phyloP scores from a whole-genome alignment of 768 basidiomycete genomes.

The Suillus ampliporus region DNA sequence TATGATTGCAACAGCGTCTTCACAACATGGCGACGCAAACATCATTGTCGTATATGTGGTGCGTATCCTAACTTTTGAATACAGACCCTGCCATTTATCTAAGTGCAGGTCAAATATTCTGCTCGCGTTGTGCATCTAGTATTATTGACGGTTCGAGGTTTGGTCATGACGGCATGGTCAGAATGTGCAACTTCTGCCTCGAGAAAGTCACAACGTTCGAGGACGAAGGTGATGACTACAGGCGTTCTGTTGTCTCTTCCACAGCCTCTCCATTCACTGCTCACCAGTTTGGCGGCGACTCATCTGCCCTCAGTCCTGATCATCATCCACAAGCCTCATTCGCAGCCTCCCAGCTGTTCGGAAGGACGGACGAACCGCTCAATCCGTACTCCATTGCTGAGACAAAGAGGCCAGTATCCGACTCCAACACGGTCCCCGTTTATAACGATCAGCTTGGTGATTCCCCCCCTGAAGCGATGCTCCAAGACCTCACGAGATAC shows the following conservation, averaged over 20 bases:
- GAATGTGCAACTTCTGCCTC: conserved; percentile 95
- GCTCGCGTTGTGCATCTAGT: conserved; percentile 95
- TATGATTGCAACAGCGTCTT: conserved; percentile 96
- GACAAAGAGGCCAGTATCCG: conserved; percentile 59
- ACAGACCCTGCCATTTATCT: conserved; percentile 6
- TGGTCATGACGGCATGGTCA: conserved; percentile 93
- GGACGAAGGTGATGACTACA: conserved; percentile 90
- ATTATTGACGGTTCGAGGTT: conserved; percentile 94
- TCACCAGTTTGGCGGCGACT: conserved; percentile 70
- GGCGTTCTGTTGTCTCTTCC: conserved; percentile 78
- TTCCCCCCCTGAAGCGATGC: too few species aligned
- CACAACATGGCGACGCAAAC: conserved; percentile 92
- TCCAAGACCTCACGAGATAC: too few species aligned
- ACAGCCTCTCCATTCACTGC: conserved; percentile 73
- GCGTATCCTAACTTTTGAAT: conserved; percentile 26
- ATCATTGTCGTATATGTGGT: conserved; percentile 98
- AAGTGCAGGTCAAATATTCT: conserved; percentile 89
- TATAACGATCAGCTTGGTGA: too few species aligned
- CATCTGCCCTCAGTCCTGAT: conserved; percentile 41
- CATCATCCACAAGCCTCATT: conserved; percentile 84
- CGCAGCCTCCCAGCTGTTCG: conserved; percentile 84
- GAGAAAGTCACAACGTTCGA: conserved; percentile 88
- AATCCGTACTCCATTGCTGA: conserved; percentile 85
- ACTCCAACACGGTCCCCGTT: too few species aligned
- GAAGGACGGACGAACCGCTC: conserved; percentile 77